Evolutionary conservation across 2,329 filamentous ascomycete species (phyloP), one percentile per base, ranked within the genome.

Genomic region (Arachnomyces sp.): DNA sequence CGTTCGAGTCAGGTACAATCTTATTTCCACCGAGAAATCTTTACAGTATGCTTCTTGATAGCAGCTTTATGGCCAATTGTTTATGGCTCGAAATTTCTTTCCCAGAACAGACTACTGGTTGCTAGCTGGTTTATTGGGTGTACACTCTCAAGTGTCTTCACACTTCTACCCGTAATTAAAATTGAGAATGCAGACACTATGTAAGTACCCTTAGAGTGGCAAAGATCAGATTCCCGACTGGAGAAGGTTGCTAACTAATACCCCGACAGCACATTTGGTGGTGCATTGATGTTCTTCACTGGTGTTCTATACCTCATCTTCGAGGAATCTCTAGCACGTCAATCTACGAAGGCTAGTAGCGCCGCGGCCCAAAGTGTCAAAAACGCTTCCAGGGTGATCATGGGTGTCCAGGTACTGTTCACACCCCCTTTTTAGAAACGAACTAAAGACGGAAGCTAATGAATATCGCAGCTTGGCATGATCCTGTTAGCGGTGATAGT

Each of bases 1-100:
- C 15, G 36, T 6, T 20, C 29, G 13, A 29, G 33, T 15, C 41
- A 92, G 85, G 88, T 92, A 15, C 72, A 94, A 65, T 89, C 87
- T 37, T 98, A 98, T 59, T 94, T 94, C 42, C 76, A 90, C 52
- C 81, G 92, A 31, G 83, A 94, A 56, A 79, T 96, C 16, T 82
- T 93, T 51, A 94, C 90, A 0, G 67, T 77, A 1, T 77, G 90
- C 41, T 98, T 89, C 55, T 54, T 89, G 17, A 49, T 89, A 3
- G 88, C 78, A 3, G 76, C 81, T 1, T 70, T 84, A 32, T 98
- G 89, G 84, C 92, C 92, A 1, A 50, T 74, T 0, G 69, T 79
- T 0, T 84, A 92, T 50, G 90, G 92, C 0, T 54, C 73, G 17
- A 70, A 71, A 0, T 96, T 98, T 53, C 49, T 95, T 7, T 71